Percentiles rank a stretch among this genome's conserved stretches.
Evolutionary conservation across 2,329 filamentous ascomycete species (phyloP).

Genomic region (Ophiostoma quercus): DNA sequence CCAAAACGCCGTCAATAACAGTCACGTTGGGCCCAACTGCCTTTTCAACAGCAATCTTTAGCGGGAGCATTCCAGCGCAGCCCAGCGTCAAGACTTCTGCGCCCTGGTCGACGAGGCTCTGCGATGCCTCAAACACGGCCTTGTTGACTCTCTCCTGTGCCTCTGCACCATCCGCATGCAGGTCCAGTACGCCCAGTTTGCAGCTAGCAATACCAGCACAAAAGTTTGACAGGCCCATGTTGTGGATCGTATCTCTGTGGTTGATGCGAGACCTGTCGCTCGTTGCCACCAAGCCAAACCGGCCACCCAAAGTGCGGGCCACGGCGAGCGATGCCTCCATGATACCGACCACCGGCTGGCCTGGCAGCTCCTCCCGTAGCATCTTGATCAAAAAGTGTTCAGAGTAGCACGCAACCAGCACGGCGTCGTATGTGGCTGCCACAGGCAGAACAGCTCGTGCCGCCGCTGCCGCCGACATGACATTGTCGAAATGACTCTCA

Average conservation of each 20-base stretch:
- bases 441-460: slow-evolving; percentile 27
- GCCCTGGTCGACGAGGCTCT: slow-evolving; percentile 22
- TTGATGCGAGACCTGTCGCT: slow-evolving; percentile 24
- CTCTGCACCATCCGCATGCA: slow-evolving; percentile 22
- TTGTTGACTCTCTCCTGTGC: slow-evolving; percentile 20
- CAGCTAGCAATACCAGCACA: slow-evolving; percentile 27
- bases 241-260: slow-evolving; percentile 25
- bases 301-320: slow-evolving; percentile 26
- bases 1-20: slow-evolving; percentile 27
- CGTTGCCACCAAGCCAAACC: slow-evolving; percentile 26
- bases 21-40: slow-evolving; percentile 26
- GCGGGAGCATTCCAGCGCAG: slow-evolving; percentile 27
- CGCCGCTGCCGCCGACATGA: slow-evolving; percentile 27
- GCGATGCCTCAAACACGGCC: slow-evolving; percentile 19
- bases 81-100: slow-evolving; percentile 26
- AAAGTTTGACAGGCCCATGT: slow-evolving; percentile 25
- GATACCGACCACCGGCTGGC: slow-evolving; percentile 27
- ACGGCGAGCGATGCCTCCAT: slow-evolving; percentile 28
- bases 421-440: slow-evolving; percentile 26
- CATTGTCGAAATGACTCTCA: slow-evolving; percentile 27
- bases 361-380: slow-evolving; percentile 27
- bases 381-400: slow-evolving; percentile 27
- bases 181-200: slow-evolving; percentile 26
- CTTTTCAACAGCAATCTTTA: slow-evolving; percentile 25
- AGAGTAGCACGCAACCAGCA: slow-evolving; percentile 29